These are phyloP conservation scores for Flammula alnicola DNA, from an alignment of 1,284 basidiomycete species.

Conservation along the genomic window DNA sequence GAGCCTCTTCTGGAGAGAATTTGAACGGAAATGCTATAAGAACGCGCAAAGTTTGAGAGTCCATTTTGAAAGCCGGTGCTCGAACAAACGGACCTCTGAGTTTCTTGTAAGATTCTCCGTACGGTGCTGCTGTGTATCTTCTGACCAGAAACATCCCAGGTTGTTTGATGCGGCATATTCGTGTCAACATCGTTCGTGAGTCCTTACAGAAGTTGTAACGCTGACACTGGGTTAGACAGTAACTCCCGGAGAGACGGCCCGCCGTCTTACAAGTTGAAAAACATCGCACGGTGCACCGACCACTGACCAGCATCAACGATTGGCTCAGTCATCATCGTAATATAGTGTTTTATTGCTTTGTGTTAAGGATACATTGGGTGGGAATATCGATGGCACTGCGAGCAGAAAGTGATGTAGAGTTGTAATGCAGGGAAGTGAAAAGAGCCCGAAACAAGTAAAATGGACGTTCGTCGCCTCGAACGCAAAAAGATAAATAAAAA, in stretches of 20 bases:
- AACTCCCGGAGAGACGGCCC: too few species aligned
- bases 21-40: neutral
- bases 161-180: neutral
- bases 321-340: neutral
- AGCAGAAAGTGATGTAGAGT: constrained; percentile 12
- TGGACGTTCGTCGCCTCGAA: neutral
- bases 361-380: constrained; percentile 25
- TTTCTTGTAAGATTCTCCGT: neutral
- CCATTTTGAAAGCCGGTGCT: neutral
- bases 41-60: neutral
- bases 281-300: too few species aligned
- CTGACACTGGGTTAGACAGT: too few species aligned
- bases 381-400: constrained; percentile 16
- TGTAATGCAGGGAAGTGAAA: constrained; percentile 10
- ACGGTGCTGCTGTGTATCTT: neutral
- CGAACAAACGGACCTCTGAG: neutral
- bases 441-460: constrained; percentile 7
- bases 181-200: neutral
- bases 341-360: constrained; percentile 12
- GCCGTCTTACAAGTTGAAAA: too few species aligned
- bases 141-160: neutral
- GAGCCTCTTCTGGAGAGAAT: neutral
- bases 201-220: too few species aligned
- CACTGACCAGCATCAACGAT: too few species aligned
- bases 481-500: constrained; percentile 10